phyloP scores from a whole-genome alignment of 2,329 filamentous ascomycete species.

The Ceratocystis lukuohia region DNA sequence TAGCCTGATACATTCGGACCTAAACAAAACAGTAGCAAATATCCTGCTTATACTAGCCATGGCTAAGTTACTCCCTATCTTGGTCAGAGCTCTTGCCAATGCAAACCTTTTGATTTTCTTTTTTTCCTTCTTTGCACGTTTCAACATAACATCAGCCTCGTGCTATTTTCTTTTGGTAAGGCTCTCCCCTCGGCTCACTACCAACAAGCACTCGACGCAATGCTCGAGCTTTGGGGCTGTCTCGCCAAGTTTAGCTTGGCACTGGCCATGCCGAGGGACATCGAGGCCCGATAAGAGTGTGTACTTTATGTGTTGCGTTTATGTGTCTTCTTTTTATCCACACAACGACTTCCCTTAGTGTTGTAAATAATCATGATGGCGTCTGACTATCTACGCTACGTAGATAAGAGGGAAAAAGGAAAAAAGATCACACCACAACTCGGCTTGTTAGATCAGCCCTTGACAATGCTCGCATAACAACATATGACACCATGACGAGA shows the following conservation, averaged over 20 bases:
- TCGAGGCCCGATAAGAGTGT: not conserved
- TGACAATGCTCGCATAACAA: slow-evolving; percentile 1
- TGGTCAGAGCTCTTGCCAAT: slow-evolving; percentile 7
- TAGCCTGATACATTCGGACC: slow-evolving; percentile 12
- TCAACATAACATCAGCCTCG: slow-evolving; percentile 2
- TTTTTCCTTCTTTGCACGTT: not conserved
- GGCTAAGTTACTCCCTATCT: not conserved
- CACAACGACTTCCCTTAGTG: not conserved
- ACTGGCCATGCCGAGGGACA: not conserved
- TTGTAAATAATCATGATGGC: not conserved
- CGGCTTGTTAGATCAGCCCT: slow-evolving; percentile 2
- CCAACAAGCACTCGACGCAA: not conserved
- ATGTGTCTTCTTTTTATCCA: not conserved
- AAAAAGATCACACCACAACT: slow-evolving; percentile 1
- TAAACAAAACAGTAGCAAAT: slow-evolving; percentile 10
- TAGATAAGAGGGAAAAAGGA: not conserved
- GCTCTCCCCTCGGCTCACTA: not conserved
- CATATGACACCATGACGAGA: not conserved
- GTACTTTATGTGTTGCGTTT: not conserved
- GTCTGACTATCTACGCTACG: not conserved
- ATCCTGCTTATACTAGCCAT: not conserved
- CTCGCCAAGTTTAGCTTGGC: not conserved
- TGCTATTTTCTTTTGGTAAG: not conserved
- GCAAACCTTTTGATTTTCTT: not conserved
- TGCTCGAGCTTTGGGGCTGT: not conserved